Evolutionary conservation across 805 yeast species (phyloP).

Genomic region (Suhomyces emberorum): DNA sequence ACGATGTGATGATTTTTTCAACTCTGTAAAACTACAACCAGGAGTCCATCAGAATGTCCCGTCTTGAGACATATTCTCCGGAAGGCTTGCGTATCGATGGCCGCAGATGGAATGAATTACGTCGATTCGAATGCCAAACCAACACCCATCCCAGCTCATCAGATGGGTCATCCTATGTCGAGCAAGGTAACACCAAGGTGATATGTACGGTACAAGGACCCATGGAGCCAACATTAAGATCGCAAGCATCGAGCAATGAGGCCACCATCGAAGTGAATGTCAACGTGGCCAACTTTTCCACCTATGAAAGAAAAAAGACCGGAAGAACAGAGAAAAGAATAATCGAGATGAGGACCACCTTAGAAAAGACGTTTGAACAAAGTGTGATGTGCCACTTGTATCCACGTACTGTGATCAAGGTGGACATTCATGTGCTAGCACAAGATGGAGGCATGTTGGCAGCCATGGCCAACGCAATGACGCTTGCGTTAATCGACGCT

Average conservation of each 20-base stretch:
- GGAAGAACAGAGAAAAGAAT: slow-evolving; percentile 66
- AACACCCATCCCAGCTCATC: slow-evolving; percentile 86
- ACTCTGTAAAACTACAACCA: background rate
- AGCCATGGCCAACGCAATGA: slow-evolving; percentile 76
- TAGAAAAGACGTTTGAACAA: slow-evolving; percentile 69
- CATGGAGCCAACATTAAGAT: slow-evolving; percentile 65
- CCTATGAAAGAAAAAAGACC: slow-evolving; percentile 70
- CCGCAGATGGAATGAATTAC: slow-evolving; percentile 89
- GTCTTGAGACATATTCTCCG: slow-evolving; percentile 85
- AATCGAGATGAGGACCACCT: slow-evolving; percentile 61
- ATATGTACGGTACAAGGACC: slow-evolving; percentile 89
- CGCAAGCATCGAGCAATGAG: slow-evolving; percentile 47
- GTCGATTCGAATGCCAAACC: slow-evolving; percentile 74
- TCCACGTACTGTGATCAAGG: slow-evolving; percentile 78
- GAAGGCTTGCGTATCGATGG: slow-evolving; percentile 95
- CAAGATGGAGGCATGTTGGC: slow-evolving; percentile 90
- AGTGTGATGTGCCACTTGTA: slow-evolving; percentile 71
- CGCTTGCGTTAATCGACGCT: slow-evolving; percentile 89
- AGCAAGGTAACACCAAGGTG: slow-evolving; percentile 88
- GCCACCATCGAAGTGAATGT: slow-evolving; percentile 64
- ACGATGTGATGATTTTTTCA: slow-evolving; percentile 1
- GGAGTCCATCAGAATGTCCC: slow-evolving; percentile 10
- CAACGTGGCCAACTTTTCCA: slow-evolving; percentile 76
- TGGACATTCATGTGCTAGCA: slow-evolving; percentile 72
- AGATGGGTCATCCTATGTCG: slow-evolving; percentile 90